Percentiles rank a stretch among this genome's conserved stretches.
Conservation (phyloP, 306 rosid genomes). For the Carpinus fangiana region DNA sequence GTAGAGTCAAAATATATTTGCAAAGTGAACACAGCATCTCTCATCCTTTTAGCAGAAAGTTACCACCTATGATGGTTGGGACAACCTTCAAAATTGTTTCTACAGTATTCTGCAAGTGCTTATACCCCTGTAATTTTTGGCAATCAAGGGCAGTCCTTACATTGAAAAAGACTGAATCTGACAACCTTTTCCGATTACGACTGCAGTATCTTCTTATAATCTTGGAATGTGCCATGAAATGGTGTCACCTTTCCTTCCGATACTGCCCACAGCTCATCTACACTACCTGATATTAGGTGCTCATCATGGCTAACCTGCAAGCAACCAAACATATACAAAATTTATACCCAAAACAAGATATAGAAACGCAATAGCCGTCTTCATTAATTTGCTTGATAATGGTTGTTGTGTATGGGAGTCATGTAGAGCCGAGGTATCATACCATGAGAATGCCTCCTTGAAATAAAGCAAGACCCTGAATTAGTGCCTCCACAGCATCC, state of each 20-base stretch:
- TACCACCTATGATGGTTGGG: background rate
- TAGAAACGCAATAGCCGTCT: background rate
- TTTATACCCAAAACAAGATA: background rate
- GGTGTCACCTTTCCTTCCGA: constrained; percentile 80
- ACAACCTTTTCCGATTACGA: constrained; percentile 40
- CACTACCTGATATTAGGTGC: constrained; percentile 98
- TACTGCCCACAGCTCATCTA: constrained; percentile 96
- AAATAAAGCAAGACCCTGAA: constrained; percentile 94
- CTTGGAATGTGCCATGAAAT: constrained; percentile 82
- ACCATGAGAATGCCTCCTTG: constrained; percentile 99
- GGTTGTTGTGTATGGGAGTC: background rate
- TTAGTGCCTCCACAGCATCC: constrained; percentile 99
- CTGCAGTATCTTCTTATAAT: constrained; percentile 85
- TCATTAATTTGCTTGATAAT: background rate
- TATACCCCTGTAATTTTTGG: background rate
- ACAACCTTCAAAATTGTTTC: background rate
- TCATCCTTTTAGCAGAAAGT: background rate
- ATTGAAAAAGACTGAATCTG: background rate
- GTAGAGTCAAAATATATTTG: background rate
- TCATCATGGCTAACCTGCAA: constrained; percentile 97
- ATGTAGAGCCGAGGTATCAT: constrained; percentile 15
- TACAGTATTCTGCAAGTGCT: constrained; percentile 2
- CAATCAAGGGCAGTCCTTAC: background rate
- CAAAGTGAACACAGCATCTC: background rate
- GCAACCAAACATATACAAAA: constrained; percentile 12